Evolutionary conservation across 345 rosid species (phyloP).

Genomic region (Rhizophora mangle): DNA sequence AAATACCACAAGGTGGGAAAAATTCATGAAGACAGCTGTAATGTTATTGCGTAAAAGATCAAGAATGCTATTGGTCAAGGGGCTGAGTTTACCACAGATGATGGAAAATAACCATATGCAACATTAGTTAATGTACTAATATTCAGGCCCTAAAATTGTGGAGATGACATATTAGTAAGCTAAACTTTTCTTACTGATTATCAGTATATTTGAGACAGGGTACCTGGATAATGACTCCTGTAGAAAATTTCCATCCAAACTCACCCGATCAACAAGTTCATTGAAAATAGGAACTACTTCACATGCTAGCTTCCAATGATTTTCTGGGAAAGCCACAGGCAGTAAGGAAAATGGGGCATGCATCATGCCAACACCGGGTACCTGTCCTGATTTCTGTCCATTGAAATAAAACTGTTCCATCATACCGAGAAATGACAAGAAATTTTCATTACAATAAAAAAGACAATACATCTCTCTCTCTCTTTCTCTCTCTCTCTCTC

Average conservation of each 20-base stretch:
- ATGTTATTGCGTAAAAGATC: not conserved
- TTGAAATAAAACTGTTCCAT: slow-evolving; percentile 1
- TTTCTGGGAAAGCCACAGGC: slow-evolving; percentile 69
- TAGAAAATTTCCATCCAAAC: slow-evolving; percentile 82
- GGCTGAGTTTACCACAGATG: not conserved
- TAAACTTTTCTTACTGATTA: not conserved
- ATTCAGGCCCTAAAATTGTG: not conserved
- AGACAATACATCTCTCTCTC: too few species aligned
- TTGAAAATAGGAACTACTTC: slow-evolving; percentile 89
- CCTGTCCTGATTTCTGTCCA: slow-evolving; percentile 71
- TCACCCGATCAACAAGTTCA: slow-evolving; percentile 89
- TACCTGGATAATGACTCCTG: slow-evolving; percentile 85
- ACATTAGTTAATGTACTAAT: not conserved
- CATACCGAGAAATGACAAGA: not conserved
- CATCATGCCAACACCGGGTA: slow-evolving; percentile 91
- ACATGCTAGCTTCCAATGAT: slow-evolving; percentile 75
- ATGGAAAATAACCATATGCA: not conserved
- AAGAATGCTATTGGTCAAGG: not conserved
- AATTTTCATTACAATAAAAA: not conserved
- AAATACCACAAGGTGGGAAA: not conserved
- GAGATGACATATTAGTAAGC: slow-evolving; percentile 3
- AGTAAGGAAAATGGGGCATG: slow-evolving; percentile 87
- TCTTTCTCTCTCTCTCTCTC: too few species aligned
- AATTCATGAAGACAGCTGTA: not conserved
- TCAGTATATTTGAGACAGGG: not conserved